Evolutionary conservation across 208 protist genomes (phyloP).

Genomic region (Trypanosoma conorhini): DNA sequence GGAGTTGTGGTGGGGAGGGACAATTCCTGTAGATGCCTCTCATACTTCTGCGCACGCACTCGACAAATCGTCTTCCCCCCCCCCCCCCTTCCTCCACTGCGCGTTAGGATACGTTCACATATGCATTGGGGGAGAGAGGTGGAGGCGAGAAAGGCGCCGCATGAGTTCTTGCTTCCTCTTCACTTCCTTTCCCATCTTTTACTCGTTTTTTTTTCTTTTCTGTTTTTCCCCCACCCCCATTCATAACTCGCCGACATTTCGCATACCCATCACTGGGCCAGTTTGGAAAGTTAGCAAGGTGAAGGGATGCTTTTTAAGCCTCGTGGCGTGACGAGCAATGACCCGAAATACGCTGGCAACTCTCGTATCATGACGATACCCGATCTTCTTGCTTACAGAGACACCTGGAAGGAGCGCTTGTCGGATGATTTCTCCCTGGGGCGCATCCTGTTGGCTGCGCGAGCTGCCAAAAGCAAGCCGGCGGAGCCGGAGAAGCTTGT

Average conservation of each 20-base stretch:
- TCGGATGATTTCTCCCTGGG: constrained; percentile 74
- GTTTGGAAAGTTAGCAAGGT: constrained; percentile 1
- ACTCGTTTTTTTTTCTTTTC: background rate
- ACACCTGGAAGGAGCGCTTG: constrained; percentile 68
- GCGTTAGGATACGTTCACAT: background rate
- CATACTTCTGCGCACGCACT: background rate
- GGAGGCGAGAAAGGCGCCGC: background rate
- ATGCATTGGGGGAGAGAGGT: background rate
- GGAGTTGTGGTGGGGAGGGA: no score
- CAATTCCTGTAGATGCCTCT: background rate
- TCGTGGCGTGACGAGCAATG: constrained; percentile 43
- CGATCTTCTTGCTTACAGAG: constrained; percentile 80
- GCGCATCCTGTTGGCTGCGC: constrained; percentile 51
- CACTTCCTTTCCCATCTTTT: background rate
- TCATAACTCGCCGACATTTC: no score
- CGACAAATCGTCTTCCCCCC: constrained; percentile 12
- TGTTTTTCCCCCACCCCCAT: background rate
- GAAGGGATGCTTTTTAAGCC: constrained; percentile 73
- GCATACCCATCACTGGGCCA: background rate
- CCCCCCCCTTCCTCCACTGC: constrained; percentile 40
- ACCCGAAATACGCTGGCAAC: constrained; percentile 65
- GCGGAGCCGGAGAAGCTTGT: constrained; percentile 72
- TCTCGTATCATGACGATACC: constrained; percentile 76
- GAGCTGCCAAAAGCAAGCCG: constrained; percentile 63
- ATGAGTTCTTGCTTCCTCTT: background rate